These are phyloP conservation scores for Byssothecium circinans DNA, from an alignment of 2,329 filamentous ascomycete species.

Conservation along the genomic window DNA sequence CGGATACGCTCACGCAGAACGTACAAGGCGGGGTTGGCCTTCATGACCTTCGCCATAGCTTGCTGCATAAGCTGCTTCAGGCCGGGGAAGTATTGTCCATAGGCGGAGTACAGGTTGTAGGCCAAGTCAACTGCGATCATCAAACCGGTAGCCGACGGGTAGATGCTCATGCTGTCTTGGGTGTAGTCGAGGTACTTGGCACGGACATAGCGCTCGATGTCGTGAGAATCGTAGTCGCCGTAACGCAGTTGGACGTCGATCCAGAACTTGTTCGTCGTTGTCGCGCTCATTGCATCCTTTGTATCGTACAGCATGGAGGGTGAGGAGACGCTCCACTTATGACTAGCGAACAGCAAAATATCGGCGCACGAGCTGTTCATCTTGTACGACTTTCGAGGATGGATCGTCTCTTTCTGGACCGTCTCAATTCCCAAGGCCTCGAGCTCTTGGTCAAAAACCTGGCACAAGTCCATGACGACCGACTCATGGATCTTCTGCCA, in stretches of 20 bases:
- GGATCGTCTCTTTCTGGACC: slow-evolving; percentile 98
- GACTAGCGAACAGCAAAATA: slow-evolving; percentile 92
- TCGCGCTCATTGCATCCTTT: slow-evolving; percentile 91
- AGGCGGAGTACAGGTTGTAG: slow-evolving; percentile 97
- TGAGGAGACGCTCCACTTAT: slow-evolving; percentile 97
- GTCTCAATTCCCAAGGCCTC: slow-evolving; percentile 96
- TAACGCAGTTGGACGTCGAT: slow-evolving; percentile 95
- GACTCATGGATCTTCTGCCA: slow-evolving; percentile 99
- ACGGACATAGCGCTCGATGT: slow-evolving; percentile 95
- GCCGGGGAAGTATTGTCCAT: slow-evolving; percentile 98
- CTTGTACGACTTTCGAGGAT: slow-evolving; percentile 99
- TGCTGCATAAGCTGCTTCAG: slow-evolving; percentile 94
- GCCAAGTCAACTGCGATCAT: slow-evolving; percentile 98
- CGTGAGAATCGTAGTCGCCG: slow-evolving; percentile 97
- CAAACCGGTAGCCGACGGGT: slow-evolving; percentile 91
- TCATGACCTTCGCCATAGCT: slow-evolving; percentile 99
- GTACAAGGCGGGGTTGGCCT: slow-evolving; percentile 95
- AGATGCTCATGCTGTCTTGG: slow-evolving; percentile 97
- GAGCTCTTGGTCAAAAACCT: slow-evolving; percentile 96
- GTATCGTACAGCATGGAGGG: slow-evolving; percentile 94
- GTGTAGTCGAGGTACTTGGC: slow-evolving; percentile 99
- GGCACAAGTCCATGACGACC: slow-evolving; percentile 97
- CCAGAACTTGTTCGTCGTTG: slow-evolving; percentile 99
- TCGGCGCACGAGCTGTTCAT: slow-evolving; percentile 99
- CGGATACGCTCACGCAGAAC: slow-evolving; percentile 96